phyloP scores from a whole-genome alignment of 1,284 basidiomycete species.

The Boletus semigastroideus region DNA sequence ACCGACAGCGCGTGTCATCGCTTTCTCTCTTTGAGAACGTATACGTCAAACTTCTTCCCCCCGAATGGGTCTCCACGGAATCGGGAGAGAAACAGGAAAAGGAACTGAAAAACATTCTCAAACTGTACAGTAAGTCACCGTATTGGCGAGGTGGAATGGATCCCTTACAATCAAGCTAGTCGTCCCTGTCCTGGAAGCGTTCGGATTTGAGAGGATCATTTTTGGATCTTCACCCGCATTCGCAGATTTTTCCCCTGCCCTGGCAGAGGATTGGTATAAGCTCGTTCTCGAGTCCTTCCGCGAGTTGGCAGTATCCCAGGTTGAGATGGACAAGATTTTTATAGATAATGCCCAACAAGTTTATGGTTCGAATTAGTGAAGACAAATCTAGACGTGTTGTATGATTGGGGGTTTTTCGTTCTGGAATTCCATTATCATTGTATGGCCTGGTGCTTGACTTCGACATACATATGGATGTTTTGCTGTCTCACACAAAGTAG shows the following conservation, averaged over 20 bases:
- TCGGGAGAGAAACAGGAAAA: conserved; percentile 37
- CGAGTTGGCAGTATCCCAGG: conserved; percentile 81
- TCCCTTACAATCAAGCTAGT: conserved; percentile 43
- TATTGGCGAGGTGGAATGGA: neutral
- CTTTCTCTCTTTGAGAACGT: conserved; percentile 77
- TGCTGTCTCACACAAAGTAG: too few relatives aligned
- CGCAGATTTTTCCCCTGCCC: conserved; percentile 52
- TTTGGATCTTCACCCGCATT: conserved; percentile 57
- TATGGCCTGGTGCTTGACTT: too few relatives aligned
- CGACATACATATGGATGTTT: too few relatives aligned
- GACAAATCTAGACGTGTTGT: neutral
- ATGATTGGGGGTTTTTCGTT: neutral
- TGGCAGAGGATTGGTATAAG: conserved; percentile 73
- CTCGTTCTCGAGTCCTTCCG: conserved; percentile 76
- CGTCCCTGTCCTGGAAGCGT: conserved; percentile 71
- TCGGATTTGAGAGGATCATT: conserved; percentile 59
- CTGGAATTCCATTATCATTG: too few relatives aligned
- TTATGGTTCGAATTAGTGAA: conserved; percentile 41
- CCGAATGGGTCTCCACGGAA: conserved; percentile 54
- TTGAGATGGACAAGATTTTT: conserved; percentile 75
- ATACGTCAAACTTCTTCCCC: conserved; percentile 79
- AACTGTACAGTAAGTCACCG: conserved; percentile 79
- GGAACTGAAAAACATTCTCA: conserved; percentile 80
- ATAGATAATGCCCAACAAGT: conserved; percentile 62
- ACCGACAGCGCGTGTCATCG: conserved; percentile 72